Evolutionary conservation across 2,329 filamentous ascomycete genomes (phyloP), one percentile per base, ranked within the genome.

Genomic region (Aotearoamyces nothofagi): DNA sequence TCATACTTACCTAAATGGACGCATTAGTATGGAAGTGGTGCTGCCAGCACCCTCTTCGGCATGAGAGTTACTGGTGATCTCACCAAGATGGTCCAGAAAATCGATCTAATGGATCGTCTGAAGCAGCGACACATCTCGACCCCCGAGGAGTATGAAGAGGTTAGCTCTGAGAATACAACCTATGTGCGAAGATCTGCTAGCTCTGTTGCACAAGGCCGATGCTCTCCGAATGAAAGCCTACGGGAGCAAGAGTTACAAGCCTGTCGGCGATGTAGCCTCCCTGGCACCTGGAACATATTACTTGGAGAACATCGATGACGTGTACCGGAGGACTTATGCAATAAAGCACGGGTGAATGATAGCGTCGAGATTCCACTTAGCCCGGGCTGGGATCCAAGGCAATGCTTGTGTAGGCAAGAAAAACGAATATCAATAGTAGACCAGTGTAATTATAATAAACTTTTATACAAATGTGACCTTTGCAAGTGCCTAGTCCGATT

Each of bases 151-250:
- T 86, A 80, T 48, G 79, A 83, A 47, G 58, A 68, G 38, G 74
- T 78, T 60, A 60, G n/a, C 29, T 17, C 14, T 19, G 9, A 28
- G 23, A 14, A 24, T 9, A 10, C 14, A 22, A 10, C n/a, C n/a
- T n/a, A n/a, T n/a, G 22, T 26, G 19, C 24, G 31, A 27, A 31
- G 45, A 34, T 39, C 35, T 33, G 31, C 36, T 32, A 34, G 30
- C 22, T 27, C 17, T 27, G 26, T 14, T 20, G 5, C 29, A 17
- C 26, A n/a, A 28, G 37, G 78, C 67, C 76, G 82, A 65, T 56
- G 59, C 74, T 34, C 63, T 84, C 41, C 76, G 79, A 51, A 75
- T 84, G 58, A 66, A 80, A 55, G 79, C 78, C 31, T 79, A 86
- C 52, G 62, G 83, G 40, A 65, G 81, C 60, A 84, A 82, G 62